These are phyloP conservation scores for Edaphochlamys debaryana DNA, from an alignment of 139 green algal species.

Conservation along the genomic window DNA sequence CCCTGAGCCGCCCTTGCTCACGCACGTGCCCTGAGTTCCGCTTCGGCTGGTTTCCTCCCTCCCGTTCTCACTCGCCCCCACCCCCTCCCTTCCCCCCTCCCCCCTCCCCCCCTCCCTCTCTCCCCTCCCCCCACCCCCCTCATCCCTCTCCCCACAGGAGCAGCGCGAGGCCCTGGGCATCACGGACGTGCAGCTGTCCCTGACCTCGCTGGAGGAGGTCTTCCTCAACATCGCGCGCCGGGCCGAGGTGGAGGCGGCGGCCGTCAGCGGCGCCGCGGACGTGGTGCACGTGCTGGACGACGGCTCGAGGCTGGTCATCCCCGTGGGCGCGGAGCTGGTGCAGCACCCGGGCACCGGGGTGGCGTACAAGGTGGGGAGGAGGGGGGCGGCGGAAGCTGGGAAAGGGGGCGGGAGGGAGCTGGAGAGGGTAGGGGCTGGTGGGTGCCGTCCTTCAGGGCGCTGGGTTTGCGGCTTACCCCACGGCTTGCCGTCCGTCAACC, in stretches of 20 bases:
- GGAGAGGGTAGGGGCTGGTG: not conserved
- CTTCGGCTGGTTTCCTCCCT: not conserved
- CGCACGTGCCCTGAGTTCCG: too few relatives aligned
- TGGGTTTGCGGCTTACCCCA: too few relatives aligned
- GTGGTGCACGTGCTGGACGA: conserved; percentile 46
- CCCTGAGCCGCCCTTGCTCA: too few relatives aligned
- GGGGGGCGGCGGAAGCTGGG: not conserved
- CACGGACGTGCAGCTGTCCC: conserved; percentile 76
- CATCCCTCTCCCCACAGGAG: not conserved
- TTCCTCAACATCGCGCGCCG: conserved; percentile 85
- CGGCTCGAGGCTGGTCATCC: conserved; percentile 58
- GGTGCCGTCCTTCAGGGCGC: too few relatives aligned
- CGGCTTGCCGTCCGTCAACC: too few relatives aligned
- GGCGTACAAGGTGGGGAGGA: conserved; percentile 55
- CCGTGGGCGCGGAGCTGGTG: conserved; percentile 63
- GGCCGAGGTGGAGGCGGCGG: conserved; percentile 76
- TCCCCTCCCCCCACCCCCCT: too few relatives aligned
- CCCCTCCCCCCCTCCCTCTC: not conserved
- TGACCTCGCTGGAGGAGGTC: conserved; percentile 83
- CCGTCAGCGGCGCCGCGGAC: conserved; percentile 31
- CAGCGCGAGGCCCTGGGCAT: conserved; percentile 60
- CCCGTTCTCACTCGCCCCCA: not conserved
- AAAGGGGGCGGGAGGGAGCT: too few relatives aligned
- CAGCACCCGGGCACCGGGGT: conserved; percentile 39
- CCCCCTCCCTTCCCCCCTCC: not conserved